Evolutionary conservation across 2,329 filamentous ascomycete genomes (phyloP), one percentile per base, ranked within the genome.

Genomic region (Neonectria ditissima): DNA sequence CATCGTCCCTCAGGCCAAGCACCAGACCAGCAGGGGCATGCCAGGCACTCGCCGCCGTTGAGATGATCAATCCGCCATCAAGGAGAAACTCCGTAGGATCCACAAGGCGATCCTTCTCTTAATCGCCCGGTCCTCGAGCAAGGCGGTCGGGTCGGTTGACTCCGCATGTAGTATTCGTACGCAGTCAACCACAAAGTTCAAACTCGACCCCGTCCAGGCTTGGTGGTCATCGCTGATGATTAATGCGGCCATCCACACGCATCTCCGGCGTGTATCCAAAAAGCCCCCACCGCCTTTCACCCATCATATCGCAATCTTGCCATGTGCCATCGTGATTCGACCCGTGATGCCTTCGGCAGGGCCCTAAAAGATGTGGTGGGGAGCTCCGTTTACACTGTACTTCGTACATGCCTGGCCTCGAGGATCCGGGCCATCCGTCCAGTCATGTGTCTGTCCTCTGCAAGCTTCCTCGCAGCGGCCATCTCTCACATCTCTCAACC

Each of bases 31-130:
- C 48, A 57, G 51, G 58, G 59, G 44, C 14, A 56, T 62, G 45
- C 59, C 39, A 45, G 37, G 45, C 44, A 32, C 45, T 14, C 45
- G 16, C 20, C 50, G n/a, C 34, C 18, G 28, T 32, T 45, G n/a
- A 45, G 45, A 53, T 54, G 55, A 60, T 55, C 60, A 65, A 59
- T 59, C 59, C 65, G 62, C 65, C 59, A 62, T 61, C 64, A 70
- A 70, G 66, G 58, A 63, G 66, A 53, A 60, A 68, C 59, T 63
- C 62, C 43, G 66, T 44, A 55, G 60, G 70, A 65, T 59, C 68
- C 65, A 71, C 66, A 59, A 59, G 63, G 56, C 65, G 67, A 71
- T 69, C 66, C 67, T 60, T 60, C 69, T 59, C 43, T 54, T 62
- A 57, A 60, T 70, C 34, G 34, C 55, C 51, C 52, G 51, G 28